Conservation (phyloP, 306 rosid genomes). For the Rosa chinensis region DNA sequence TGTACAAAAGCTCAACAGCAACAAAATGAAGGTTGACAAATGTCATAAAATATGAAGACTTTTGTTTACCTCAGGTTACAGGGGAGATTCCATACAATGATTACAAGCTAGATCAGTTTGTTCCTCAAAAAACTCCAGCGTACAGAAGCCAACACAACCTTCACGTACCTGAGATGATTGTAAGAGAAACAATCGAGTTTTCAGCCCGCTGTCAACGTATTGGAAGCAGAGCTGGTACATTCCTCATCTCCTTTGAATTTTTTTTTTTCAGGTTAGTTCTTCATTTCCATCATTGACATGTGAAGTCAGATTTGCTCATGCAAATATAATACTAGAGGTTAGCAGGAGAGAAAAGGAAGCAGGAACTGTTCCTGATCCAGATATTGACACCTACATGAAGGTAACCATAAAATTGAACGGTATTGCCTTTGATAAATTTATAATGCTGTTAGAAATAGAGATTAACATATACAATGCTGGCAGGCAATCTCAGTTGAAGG, state of each 20-base stretch:
- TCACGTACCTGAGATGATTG: slow-evolving; percentile 76
- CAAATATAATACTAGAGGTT: slow-evolving; percentile 59
- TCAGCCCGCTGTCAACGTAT: slow-evolving; percentile 77
- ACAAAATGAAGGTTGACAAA: neutral
- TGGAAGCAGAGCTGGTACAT: slow-evolving; percentile 54
- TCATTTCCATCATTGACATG: slow-evolving; percentile 2
- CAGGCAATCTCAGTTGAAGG: slow-evolving; percentile 51
- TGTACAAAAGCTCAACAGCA: neutral
- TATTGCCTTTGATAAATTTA: neutral
- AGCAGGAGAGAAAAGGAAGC: slow-evolving; percentile 59
- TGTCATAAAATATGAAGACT: neutral
- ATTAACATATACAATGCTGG: neutral
- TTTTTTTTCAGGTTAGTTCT: neutral
- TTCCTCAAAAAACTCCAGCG: slow-evolving; percentile 62
- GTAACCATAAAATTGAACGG: slow-evolving; percentile 21
- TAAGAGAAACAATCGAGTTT: slow-evolving; percentile 72
- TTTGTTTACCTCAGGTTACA: slow-evolving; percentile 29
- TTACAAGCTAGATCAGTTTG: slow-evolving; percentile 56
- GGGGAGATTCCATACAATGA: slow-evolving; percentile 66
- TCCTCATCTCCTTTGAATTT: neutral
- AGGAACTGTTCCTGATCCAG: slow-evolving; percentile 66
- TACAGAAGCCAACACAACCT: slow-evolving; percentile 70
- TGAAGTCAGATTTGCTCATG: slow-evolving; percentile 11
- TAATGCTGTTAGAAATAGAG: neutral
- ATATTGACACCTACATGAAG: slow-evolving; percentile 81